phyloP scores from a whole-genome alignment of 2,329 filamentous ascomycete species.

The Stagonosporopsis rhizophila region DNA sequence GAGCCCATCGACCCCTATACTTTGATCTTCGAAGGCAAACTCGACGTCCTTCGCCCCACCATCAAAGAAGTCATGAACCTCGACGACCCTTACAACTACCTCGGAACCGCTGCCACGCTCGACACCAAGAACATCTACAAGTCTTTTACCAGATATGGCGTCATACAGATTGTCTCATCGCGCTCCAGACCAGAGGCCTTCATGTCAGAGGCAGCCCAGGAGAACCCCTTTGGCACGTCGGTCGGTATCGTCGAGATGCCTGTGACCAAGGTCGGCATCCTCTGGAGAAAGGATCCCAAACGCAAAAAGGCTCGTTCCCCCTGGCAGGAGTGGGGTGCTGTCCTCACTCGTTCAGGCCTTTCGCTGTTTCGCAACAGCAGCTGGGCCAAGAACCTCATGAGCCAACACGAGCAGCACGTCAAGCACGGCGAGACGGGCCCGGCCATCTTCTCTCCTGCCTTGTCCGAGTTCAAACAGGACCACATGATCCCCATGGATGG shows the following conservation, averaged over 20 bases:
- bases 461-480: slow-evolving; percentile 93
- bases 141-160: slow-evolving; percentile 88
- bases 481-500: slow-evolving; percentile 91
- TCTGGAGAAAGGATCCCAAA: slow-evolving; percentile 94
- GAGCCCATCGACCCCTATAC: slow-evolving; percentile 96
- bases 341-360: slow-evolving; percentile 93
- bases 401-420: slow-evolving; percentile 83
- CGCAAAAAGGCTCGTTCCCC: slow-evolving; percentile 94
- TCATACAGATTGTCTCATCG: slow-evolving; percentile 93
- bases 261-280: slow-evolving; percentile 89
- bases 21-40: slow-evolving; percentile 86
- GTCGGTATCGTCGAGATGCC: slow-evolving; percentile 97
- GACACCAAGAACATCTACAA: slow-evolving; percentile 84
- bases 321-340: slow-evolving; percentile 98
- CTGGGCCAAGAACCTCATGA: slow-evolving; percentile 91
- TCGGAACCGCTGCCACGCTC: slow-evolving; percentile 76
- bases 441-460: slow-evolving; percentile 86
- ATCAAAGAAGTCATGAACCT: slow-evolving; percentile 91
- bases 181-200: slow-evolving; percentile 94
- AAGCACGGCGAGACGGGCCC: slow-evolving; percentile 79
- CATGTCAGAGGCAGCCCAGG: slow-evolving; percentile 83
- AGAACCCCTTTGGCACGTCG: slow-evolving; percentile 79
- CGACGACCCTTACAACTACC: slow-evolving; percentile 89
- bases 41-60: slow-evolving; percentile 82
- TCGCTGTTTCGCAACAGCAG: slow-evolving; percentile 94